Base-by-base conservation (phyloP, 306 rosid genomes). In the Sophora flavescens region DNA sequence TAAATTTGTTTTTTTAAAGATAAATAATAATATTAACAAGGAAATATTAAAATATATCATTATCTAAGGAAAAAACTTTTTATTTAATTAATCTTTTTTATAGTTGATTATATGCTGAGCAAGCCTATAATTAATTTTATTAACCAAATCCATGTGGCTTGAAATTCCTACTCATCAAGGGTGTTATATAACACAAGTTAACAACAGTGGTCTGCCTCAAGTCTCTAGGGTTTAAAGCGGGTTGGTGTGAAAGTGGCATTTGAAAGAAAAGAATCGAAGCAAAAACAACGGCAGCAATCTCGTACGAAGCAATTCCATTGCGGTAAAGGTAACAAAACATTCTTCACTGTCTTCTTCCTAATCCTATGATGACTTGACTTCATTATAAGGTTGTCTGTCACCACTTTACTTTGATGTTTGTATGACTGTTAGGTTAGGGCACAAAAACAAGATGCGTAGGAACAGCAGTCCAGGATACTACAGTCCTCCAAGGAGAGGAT, bases 391-490 rank as follows among this genome's bases (percentile, higher is more conserved):
- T 35, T 47, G 15, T 2, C 11, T 45, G 4, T 3, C 52, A 1
- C 6, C 52, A 47, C 52, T 47, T 47, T 47, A 1, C 12, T 6
- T 18, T 44, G 17, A 51, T 50, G 0, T 30, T 30, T 1, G 11
- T 1, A 1, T 64, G 44, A 38, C 16, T 47, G 8, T 78, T 80
- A 72, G 80, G 8, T 78, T 80, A 72, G 80, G 84, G 44, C 54
- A 59, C 68, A 72, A 28, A 6, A 35, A 2, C 0, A 48, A 48
- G 38, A 85, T 96, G 99, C 83, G 98, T 84, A 88, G 99, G 85
- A 84, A 87, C 87, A 92, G 99, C 87, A 92, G 99, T 76, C 99
- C 99, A n/a, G 89, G 83, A 59, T 91, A 91, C 82, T 88, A 92
- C 63, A 96, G 99, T 86, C 98, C 99, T 76, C 96, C 96, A 0